Base-by-base conservation (phyloP, 2,329 filamentous ascomycete species). In the Aureobasidium sp. region DNA sequence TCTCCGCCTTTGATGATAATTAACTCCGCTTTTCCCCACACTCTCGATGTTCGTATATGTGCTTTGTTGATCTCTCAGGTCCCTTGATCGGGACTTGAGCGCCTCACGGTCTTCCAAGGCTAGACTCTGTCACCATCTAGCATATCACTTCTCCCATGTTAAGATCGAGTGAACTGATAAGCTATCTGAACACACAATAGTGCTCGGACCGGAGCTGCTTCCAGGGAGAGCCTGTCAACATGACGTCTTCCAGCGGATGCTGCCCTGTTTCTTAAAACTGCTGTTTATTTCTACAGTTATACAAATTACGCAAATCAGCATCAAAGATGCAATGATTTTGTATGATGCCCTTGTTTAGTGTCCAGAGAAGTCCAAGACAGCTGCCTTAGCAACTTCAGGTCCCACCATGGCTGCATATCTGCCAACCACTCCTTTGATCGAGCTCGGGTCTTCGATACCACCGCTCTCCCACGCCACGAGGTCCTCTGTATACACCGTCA, bases 371-470 rank as follows among this genome's bases (percentile, higher is more conserved):
- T 87, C 82, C 15, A 91, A 73, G 46, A 85, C 82, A 20, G 89
- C 75, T 57, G 80, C 75, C 24, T 73, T 74, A 48, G 84, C 77
- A 53, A 87, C 71, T 47, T 87, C 83, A 1, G 81, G 77, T 0
- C 89, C 89, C 48, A 90, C 72, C 12, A 83, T 82, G 3, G 87
- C 86, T 3, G 86, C 82, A 56, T 91, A 71, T 65, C 91, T 87
- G 1, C 84, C 87, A 63, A 92, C 80, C 39, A 81, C 78, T 0
- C 83, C 81, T 69, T 87, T 89, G 37, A 89, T 72, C 1, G 79
- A 79, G 5, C 74, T 72, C 20, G 76, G 72, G 53, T 85, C 77
- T 13, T 74, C 71, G 2, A 88, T 73, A 37, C 67, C 64, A 37
- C 82, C 78, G 1, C 75, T 70, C 0, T 84, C 76, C 88, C 88